Base-by-base conservation (phyloP, 2,329 filamentous ascomycete species). In the Pestalotiopsis sp. region DNA sequence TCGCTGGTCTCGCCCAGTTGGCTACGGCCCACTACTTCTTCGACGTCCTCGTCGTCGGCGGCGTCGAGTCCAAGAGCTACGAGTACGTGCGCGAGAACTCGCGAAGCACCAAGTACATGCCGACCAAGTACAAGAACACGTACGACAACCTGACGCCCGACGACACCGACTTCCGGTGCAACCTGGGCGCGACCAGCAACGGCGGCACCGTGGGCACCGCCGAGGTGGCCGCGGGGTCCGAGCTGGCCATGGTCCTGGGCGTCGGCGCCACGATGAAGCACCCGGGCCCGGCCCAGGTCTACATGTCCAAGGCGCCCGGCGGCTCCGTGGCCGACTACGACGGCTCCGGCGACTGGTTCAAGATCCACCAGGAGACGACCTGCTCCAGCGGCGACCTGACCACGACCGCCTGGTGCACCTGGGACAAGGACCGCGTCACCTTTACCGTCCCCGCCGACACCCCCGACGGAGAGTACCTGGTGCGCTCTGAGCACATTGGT, bases 101-200 rank as follows among this genome's bases (percentile, higher is more conserved):
- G 56, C 17, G 56, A n/a, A 20, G 23, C 56, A 25, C 17, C 17
- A 59, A 59, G 23, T 59, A 59, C 56, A 59, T 20, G 3, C 56
- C 56, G 17, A 59, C 56, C 12, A 59, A 59, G 56, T 59, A 25
- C 17, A 25, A 20, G 17, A 59, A 59, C 56, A 59, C 17, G 14
- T 25, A 13, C 56, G 56, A 59, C 56, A 25, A 59, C 56, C 14
- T 25, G 12, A 59, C 56, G 14, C 56, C 56, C 17, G 56, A 59
- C 23, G 56, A 25, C 3, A 78, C 78, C 58, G 81, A 83, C 72
- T 75, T 83, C 65, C 77, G 81, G 41, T 83, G 82, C 77, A 84
- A 83, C 71, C 79, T 77, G 3, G 81, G 81, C 65, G 76, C 75
- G 4, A 71, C 74, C 5, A 79, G 79, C 12, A 72, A 74, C 39